Base-by-base conservation (phyloP, 352 stramenopile species). In the Phytophthora kernoviae region DNA sequence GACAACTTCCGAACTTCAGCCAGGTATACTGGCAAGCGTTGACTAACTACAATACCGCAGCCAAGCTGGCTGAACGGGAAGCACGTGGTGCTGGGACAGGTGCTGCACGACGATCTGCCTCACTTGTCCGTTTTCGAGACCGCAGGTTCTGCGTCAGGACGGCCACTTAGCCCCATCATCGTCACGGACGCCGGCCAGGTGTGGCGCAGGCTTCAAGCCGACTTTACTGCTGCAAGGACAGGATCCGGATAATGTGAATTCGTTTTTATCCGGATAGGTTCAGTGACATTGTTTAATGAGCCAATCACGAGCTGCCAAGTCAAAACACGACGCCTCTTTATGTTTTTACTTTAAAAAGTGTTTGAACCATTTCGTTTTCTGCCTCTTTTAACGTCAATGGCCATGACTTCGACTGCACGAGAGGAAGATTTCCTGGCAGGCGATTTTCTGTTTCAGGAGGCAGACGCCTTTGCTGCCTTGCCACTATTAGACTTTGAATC, bases 51-150 rank as follows among this genome's bases (percentile, higher is more conserved):
- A 45, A 32, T 26, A 30, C 14, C 20, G 26, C 63, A 90, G 80
- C 65, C 63, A 2, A 90, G 80, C 57, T 93, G 84, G 81, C 88
- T 99, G 47, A 95, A 99, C 77, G 93, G 94, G 36, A 99, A 99
- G 77, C 98, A 99, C 84, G 96, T 99, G 33, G 96, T 99, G 15
- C 99, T 99, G 65, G 97, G 97, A 10, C 91, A 98, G 58, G 96
- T 99, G n/a, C 76, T 93, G 39, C 61, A 26, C 2, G 81, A 91
- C 21, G 84, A 90, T 27, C 78, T 93, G 44, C 47, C 54, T 33
- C 76, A 87, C 36, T 58, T 91, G 42, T 24, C 53, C 14, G 69
- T 54, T 17, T 77, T 86, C 22, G 80, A 90, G 43, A 62, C 66
- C 0, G 26, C 75, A 18, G 84, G 84, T 12, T 84, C 79, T 17